Base-by-base conservation (phyloP, 257 asterid genomes). In the Nicotiana knightiana region DNA sequence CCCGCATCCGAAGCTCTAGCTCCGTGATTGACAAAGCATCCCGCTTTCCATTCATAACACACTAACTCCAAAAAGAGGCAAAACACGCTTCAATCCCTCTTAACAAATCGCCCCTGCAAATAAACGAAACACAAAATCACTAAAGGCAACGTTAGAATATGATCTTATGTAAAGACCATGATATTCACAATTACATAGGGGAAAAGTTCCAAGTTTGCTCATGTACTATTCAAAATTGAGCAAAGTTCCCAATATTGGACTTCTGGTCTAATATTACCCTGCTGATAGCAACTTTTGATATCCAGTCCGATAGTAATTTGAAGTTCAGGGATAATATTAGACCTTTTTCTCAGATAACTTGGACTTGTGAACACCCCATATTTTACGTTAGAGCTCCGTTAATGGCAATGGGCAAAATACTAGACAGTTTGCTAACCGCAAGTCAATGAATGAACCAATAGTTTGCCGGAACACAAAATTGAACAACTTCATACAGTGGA, bases 41-140 rank as follows among this genome's bases (percentile, higher is more conserved):
- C 62, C 7, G 43, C 2, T 71, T 12, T 71, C 18, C 58, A 39
- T 43, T 68, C 1, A 18, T 32, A 10, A 37, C 57, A n/a, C 10
- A 70, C 9, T 68, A 4, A 24, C 37, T 70, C 6, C 58, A 2
- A 21, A 53, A 2, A 21, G 12, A 43, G 21, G 39, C 3, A 21
- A n/a, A 33, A 58, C 13, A n/a, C 2, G 21, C 78, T 65, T 91
- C 90, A 93, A 86, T 79, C 83, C 83, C 93, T 92, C 90, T 91
- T 95, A 78, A 95, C 98, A 81, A 95, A 95, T 83, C 98, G 90
- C 48, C 99, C 99, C 99, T 95, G 91, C 85, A 87, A 84, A 88
- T 63, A 1, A 33, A 9, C 7, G 81, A 82, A 16, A 18, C 6
- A 4, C 4, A 6, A 9, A 39, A 26, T 3, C 1, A 9, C 28